Percentiles rank a stretch among this genome's conserved stretches.
phyloP scores from a whole-genome alignment of 192 early-diverging fungal species.

The Jimgerdemannia flammicorona region DNA sequence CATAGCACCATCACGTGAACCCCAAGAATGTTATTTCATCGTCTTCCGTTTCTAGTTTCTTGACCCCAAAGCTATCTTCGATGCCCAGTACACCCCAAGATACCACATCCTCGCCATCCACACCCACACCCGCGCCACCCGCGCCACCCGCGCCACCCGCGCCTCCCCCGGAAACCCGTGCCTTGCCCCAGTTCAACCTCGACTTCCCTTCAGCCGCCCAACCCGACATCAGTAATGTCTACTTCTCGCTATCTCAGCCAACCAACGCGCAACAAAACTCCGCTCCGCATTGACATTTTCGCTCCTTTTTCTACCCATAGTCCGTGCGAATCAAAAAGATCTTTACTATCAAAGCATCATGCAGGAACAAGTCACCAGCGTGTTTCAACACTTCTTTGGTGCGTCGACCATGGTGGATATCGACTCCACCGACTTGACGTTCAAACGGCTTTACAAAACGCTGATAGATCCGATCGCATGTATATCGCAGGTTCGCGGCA shows the following conservation, averaged over 20 bases:
- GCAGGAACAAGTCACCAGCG: conserved; percentile 56
- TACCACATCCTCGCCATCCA: too few species aligned
- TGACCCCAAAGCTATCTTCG: too few species aligned
- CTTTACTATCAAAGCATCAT: conserved; percentile 72
- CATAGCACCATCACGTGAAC: too few species aligned
- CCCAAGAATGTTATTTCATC: too few species aligned
- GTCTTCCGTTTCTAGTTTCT: too few species aligned
- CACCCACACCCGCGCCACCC: too few species aligned
- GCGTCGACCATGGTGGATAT: conserved; percentile 7
- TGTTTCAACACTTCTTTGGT: conserved; percentile 62
- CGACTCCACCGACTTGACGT: background rate
- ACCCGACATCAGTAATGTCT: background rate
- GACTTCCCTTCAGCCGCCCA: background rate
- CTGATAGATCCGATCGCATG: background rate
- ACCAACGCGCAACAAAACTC: background rate
- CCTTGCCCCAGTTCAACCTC: background rate
- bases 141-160: background rate
- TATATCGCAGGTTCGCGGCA: conserved; percentile 44
- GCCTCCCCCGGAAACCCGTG: background rate
- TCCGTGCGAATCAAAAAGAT: conserved; percentile 90
- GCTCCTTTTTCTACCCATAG: conserved; percentile 13
- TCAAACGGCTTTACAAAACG: conserved; percentile 13
- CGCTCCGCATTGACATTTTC: background rate
- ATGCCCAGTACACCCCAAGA: too few species aligned
- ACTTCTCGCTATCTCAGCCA: background rate